Conservation (phyloP, 371 early-diverging fungal genomes). For the Mucor piriformis region DNA sequence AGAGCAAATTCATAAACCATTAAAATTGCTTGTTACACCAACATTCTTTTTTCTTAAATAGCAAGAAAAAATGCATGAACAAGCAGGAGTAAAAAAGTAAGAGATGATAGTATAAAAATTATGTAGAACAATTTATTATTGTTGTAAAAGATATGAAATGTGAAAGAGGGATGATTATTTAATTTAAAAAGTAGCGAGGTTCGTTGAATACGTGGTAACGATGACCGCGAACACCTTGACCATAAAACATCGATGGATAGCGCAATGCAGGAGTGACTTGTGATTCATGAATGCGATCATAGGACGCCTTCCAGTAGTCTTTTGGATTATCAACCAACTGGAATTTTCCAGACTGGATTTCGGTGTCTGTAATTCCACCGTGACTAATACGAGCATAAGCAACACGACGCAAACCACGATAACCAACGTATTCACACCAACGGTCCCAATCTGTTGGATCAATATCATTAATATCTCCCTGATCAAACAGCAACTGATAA, state of each 20-base stretch:
- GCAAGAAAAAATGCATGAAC: neutral
- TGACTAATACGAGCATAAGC: slow-evolving; percentile 81
- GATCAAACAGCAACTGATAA: slow-evolving; percentile 68
- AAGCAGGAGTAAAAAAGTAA: neutral
- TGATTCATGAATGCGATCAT: slow-evolving; percentile 57
- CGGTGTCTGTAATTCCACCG: slow-evolving; percentile 84
- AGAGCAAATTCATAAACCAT: too few species aligned
- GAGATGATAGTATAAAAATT: too few species aligned
- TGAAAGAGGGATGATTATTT: neutral
- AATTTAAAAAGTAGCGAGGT: slow-evolving; percentile 66
- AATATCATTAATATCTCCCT: slow-evolving; percentile 75
- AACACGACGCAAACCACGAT: slow-evolving; percentile 74
- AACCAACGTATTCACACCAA: slow-evolving; percentile 87
- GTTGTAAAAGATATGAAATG: neutral
- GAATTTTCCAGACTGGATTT: slow-evolving; percentile 86
- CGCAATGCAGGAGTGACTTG: slow-evolving; percentile 57
- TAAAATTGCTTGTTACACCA: neutral
- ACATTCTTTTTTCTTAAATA: too few species aligned
- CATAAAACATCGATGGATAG: slow-evolving; percentile 74
- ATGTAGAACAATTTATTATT: neutral
- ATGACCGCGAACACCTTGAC: slow-evolving; percentile 73
- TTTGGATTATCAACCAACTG: slow-evolving; percentile 61
- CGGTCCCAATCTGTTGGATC: slow-evolving; percentile 79
- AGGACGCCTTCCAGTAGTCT: slow-evolving; percentile 60
- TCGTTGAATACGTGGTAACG: slow-evolving; percentile 80